Evolutionary conservation across 352 stramenopile genomes (phyloP), one percentile per base, ranked within the genome.

Genomic region (Vaucheria bursata): DNA sequence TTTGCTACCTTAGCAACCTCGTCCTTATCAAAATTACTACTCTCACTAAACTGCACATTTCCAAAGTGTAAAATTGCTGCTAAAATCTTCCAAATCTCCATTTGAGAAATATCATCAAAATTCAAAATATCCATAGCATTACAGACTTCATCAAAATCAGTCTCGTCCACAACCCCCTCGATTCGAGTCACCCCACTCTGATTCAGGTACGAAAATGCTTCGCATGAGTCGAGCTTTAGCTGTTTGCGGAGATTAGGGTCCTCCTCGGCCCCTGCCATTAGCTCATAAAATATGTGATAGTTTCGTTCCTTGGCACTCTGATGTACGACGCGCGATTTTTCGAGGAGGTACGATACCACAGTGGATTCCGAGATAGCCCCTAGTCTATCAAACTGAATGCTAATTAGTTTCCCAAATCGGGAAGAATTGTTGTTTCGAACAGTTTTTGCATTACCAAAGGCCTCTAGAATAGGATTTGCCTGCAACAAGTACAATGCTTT

Each of bases 211-310:
- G 88, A 84, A 85, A 96, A 97, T 50, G 95, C 89, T 74, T 88
- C 88, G 1, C 91, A 90, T 65, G 88, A 90, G 81, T 91, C 91
- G 49, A 97, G 76, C 75, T 72, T 74, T 6, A 83, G 49, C 35
- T 36, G 72, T 40, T 71, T 69, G 34, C 72, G 38, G 12, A 75
- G 35, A 12, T 31, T 45, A 12, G 64, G 71, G 65, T 83, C 77
- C 40, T 82, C 75, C 32, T 91, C 87, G 18, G 87, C 79, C 45
- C 87, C 87, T 18, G 81, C 85, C 2, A 95, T 75, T 12, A 97
- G 75, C 84, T 97, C 91, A 80, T 97, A 97, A 79, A 97, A 97
- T 66, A 96, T 92, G 83, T 97, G 93, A 85, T 97, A 97, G 80
- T 97, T 97, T 35, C 93, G 86, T 84, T 97, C 92, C 36, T 89